Percentiles rank a stretch among this genome's conserved stretches.
phyloP scores from a whole-genome alignment of 2,329 filamentous ascomycete genomes.

The Diaporthe ilicicola region DNA sequence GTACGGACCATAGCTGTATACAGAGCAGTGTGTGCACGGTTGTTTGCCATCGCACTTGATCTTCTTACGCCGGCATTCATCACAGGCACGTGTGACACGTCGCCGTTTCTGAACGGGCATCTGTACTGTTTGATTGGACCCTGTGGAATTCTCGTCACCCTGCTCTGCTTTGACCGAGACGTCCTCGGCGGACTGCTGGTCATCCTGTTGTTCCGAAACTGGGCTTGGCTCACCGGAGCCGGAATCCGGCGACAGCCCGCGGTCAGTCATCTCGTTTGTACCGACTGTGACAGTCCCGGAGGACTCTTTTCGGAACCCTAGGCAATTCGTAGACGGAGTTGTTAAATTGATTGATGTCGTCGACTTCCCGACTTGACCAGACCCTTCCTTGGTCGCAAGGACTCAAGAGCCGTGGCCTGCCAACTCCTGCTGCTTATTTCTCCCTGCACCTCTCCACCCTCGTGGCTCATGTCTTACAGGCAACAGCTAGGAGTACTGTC shows the following conservation, averaged over 20 bases:
- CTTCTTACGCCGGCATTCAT: conserved; percentile 85
- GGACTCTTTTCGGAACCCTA: background rate
- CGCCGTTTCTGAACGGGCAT: conserved; percentile 78
- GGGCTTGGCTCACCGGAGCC: conserved; percentile 36
- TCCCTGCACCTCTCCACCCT: conserved; percentile 18
- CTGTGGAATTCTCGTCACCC: conserved; percentile 24
- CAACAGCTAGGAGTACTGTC: background rate
- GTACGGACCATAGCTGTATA: conserved; percentile 92
- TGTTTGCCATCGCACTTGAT: conserved; percentile 90
- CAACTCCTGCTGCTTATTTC: conserved; percentile 23
- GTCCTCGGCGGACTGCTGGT: conserved; percentile 33
- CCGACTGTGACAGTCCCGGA: background rate
- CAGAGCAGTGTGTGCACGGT: conserved; percentile 93
- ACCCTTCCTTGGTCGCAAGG: background rate
- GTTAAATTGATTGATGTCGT: background rate
- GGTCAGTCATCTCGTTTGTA: conserved; percentile 22
- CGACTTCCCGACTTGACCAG: background rate
- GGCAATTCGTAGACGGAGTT: background rate
- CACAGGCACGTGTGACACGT: conserved; percentile 82
- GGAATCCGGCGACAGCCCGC: conserved; percentile 26
- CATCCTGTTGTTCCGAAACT: conserved; percentile 51
- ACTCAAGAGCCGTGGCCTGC: conserved; percentile 1
- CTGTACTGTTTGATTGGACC: conserved; percentile 18
- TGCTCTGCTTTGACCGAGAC: conserved; percentile 28
- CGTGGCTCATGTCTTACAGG: conserved; percentile 29